These are phyloP conservation scores for Vitis riparia DNA, from an alignment of 164 flowering plant species.

Conservation along the genomic window DNA sequence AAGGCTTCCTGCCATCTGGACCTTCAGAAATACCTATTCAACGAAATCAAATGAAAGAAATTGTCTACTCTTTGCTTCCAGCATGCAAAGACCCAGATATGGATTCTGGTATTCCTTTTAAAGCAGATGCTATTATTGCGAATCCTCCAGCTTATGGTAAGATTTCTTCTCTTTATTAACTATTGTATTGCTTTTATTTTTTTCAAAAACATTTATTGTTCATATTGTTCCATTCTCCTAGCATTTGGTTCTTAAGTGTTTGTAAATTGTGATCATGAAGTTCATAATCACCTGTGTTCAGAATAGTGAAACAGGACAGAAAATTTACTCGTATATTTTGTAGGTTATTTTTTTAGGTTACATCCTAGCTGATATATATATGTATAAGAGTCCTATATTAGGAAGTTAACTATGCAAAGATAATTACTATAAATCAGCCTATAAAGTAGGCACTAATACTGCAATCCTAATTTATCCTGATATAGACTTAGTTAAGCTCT, in stretches of 20 bases:
- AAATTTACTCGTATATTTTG: too few species aligned
- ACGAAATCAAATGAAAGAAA: conserved; percentile 90
- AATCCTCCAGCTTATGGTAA: conserved; percentile 99
- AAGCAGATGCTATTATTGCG: conserved; percentile 96
- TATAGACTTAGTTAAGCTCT: too few species aligned
- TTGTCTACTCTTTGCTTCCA: conserved; percentile 79
- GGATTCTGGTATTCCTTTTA: conserved; percentile 83
- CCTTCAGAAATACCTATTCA: conserved; percentile 97
- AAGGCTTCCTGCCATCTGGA: conserved; percentile 97
- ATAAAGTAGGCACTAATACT: too few species aligned
- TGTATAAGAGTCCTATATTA: too few species aligned
- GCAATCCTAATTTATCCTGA: too few species aligned
- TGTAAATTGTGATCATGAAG: neutral
- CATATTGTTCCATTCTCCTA: neutral
- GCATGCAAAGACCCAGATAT: conserved; percentile 89
- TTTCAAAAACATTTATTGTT: neutral
- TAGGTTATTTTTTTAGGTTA: too few species aligned
- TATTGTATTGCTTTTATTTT: neutral
- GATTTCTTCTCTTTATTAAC: conserved; percentile 10
- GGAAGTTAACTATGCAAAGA: too few species aligned
- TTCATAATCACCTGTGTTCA: too few species aligned
- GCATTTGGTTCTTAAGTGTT: neutral
- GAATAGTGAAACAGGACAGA: too few species aligned
- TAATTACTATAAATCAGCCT: too few species aligned
- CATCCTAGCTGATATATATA: too few species aligned